These are phyloP conservation scores for Pythium folliculosum DNA, from an alignment of 352 stramenopile species.

Conservation along the genomic window DNA sequence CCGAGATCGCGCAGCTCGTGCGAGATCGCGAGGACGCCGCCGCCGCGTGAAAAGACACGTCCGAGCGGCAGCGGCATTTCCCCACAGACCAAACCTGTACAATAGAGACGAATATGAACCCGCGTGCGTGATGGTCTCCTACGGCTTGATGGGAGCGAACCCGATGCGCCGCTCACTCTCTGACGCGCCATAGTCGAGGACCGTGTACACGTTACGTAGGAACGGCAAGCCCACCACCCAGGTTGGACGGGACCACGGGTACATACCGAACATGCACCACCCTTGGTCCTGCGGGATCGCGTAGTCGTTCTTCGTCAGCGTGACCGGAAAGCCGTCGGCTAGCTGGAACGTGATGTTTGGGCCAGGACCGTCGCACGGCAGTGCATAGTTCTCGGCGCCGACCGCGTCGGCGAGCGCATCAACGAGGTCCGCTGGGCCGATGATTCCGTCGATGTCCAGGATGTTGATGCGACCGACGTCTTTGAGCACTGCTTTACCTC, in stretches of 20 bases:
- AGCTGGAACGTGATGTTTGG: slow-evolving; percentile 13
- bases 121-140: background rate
- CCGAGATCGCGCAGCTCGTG: slow-evolving; percentile 64
- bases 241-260: background rate
- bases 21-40: slow-evolving; percentile 26
- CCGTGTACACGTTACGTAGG: slow-evolving; percentile 18
- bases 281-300: background rate
- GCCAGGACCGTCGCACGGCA: slow-evolving; percentile 16
- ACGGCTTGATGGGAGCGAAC: slow-evolving; percentile 4
- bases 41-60: background rate
- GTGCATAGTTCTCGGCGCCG: background rate
- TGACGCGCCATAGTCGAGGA: slow-evolving; percentile 13
- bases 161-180: slow-evolving; percentile 12
- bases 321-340: background rate
- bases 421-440: background rate
- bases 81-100: too few relatives aligned
- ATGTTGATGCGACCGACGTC: background rate
- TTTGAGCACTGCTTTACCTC: background rate
- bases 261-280: slow-evolving; percentile 1
- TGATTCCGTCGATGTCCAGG: background rate
- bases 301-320: slow-evolving; percentile 23
- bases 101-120: too few relatives aligned
- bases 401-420: background rate
- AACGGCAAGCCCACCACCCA: slow-evolving; percentile 14
- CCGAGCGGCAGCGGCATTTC: too few relatives aligned